Evolutionary conservation across 2,329 filamentous ascomycete species (phyloP), one percentile per base, ranked within the genome.

Genomic region (Phialophora chinensis): DNA sequence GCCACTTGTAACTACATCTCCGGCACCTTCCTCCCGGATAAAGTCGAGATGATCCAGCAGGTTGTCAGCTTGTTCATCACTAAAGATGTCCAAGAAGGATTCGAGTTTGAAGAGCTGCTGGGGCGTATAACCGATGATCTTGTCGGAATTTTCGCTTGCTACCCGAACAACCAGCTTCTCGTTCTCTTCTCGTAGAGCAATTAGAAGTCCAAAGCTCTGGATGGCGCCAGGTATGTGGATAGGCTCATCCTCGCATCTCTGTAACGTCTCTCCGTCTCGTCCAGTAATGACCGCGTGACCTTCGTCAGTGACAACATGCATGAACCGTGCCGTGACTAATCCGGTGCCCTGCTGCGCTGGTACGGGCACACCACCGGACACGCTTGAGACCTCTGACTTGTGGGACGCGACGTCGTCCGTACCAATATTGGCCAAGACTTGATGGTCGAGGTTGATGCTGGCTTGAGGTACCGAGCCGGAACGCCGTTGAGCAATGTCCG

Each of bases 231-330:
- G 93, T 0, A 92, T 90, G 71, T 94, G 92, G 29, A 97, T 96
- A 0, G 93, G 92, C 73, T 97, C 93, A 73, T 97, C 93, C 77
- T 97, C 93, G 74, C 93, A 97, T 60, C 88, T 86, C 75, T 96
- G 91, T 53, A 95, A 79, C 0, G 84, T 86, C 1, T 87, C 85
- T 1, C 88, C 89, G 61, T 92, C 88, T 63, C 90, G 85, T 5
- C 92, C 92, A 0, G 91, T 95, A 62, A 96, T 91, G 33, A 96
- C 86, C 29, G 90, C 88, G 78, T 97, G 92, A 0, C 92, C 92
- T 17, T 88, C 90, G 1, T 91, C 87, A 0, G 91, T 93, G 29
- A 90, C 81, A 3, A 91, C 82, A 74, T 97, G 91, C 71, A 89
- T 90, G 78, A 96, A 96, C 1, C 92, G 88, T 27, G 88, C 83